A percentile compares a stretch with the other conserved stretches of the same genome.
These are phyloP conservation scores for Boletales sp. DNA, from an alignment of 768 basidiomycete species.

Conservation along the genomic window DNA sequence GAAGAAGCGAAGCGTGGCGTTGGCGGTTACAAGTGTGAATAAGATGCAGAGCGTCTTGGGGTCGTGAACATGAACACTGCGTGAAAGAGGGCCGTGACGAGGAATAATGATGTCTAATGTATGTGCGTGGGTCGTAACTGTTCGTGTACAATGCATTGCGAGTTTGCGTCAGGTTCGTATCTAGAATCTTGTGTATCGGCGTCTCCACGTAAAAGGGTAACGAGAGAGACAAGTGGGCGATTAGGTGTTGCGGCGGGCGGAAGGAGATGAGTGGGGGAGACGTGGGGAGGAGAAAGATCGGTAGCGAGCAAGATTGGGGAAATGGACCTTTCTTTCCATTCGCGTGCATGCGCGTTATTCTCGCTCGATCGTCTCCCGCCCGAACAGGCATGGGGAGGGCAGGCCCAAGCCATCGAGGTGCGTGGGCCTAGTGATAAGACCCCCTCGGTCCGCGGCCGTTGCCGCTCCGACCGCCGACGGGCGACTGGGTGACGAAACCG, in stretches of 20 bases:
- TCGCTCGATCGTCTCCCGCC: neutral
- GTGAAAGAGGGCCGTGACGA: neutral
- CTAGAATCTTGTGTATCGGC: slow-evolving; percentile 4
- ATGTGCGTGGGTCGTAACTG: slow-evolving; percentile 20
- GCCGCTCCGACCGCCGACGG: slow-evolving; percentile 21
- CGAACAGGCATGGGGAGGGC: too few species aligned
- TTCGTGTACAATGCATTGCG: slow-evolving; percentile 28
- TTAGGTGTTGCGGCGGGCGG: neutral
- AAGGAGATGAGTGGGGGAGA: slow-evolving; percentile 7
- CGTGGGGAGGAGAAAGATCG: slow-evolving; percentile 10
- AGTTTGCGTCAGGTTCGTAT: slow-evolving; percentile 23
- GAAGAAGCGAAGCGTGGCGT: neutral
- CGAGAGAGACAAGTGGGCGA: slow-evolving; percentile 3
- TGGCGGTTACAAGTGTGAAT: neutral
- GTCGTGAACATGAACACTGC: neutral
- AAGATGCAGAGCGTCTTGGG: neutral
- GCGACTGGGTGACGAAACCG: slow-evolving; percentile 25
- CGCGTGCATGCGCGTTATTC: neutral
- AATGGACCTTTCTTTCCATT: neutral
- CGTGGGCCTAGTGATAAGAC: slow-evolving; percentile 20
- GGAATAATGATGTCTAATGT: slow-evolving; percentile 22
- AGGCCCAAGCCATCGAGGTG: neutral
- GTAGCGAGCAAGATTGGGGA: neutral
- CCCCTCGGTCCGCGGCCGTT: slow-evolving; percentile 24
- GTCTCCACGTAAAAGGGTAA: neutral